Percentiles rank a stretch among this genome's conserved stretches.
These are phyloP conservation scores for Sonneratia caseolaris DNA, from an alignment of 345 rosid species.

Conservation along the genomic window DNA sequence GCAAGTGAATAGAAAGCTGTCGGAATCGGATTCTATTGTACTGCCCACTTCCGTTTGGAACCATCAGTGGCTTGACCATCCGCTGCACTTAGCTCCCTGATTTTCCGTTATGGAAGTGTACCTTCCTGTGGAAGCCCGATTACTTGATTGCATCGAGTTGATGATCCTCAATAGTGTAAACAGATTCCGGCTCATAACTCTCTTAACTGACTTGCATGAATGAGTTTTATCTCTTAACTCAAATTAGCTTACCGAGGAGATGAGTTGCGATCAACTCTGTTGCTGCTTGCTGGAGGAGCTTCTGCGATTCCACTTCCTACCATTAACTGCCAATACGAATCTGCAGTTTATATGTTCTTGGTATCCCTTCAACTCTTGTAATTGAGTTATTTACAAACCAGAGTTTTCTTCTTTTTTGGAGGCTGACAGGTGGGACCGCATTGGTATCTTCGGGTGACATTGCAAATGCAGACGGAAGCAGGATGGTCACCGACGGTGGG, in stretches of 20 bases:
- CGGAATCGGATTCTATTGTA: no score
- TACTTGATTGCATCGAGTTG: not conserved
- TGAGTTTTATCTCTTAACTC: no score
- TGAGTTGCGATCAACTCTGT: no score
- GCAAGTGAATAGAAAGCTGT: not conserved
- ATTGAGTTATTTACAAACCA: not conserved
- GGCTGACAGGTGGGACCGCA: slow-evolving; percentile 13
- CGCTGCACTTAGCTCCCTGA: no score
- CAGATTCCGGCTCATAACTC: no score
- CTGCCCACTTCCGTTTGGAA: no score
- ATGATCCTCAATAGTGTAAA: not conserved
- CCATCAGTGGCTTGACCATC: no score
- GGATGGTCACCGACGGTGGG: slow-evolving; percentile 18
- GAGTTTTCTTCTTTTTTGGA: slow-evolving; percentile 12
- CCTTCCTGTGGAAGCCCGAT: not conserved
- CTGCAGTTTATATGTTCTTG: not conserved
- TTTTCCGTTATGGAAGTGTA: not conserved
- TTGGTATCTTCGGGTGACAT: not conserved
- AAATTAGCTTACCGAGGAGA: no score
- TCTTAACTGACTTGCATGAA: no score
- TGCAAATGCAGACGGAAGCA: not conserved
- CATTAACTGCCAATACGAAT: not conserved
- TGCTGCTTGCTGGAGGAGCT: not conserved
- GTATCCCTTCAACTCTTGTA: not conserved
- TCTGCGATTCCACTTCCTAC: not conserved